Percentiles rank a stretch among this genome's conserved stretches.
phyloP scores from a whole-genome alignment of 2,329 filamentous ascomycete species.

The Graphium sp. region DNA sequence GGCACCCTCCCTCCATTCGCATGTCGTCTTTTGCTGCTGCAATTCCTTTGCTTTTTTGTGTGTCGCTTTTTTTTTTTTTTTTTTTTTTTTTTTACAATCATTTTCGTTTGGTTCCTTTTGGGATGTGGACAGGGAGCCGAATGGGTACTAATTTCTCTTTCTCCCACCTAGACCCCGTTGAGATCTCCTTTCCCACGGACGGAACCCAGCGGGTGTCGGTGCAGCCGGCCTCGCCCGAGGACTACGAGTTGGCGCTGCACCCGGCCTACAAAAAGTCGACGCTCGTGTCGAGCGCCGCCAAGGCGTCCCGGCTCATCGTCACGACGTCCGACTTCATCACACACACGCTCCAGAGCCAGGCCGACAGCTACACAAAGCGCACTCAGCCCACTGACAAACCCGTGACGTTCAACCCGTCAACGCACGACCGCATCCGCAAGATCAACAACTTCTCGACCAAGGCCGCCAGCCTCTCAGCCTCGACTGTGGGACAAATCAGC shows the following conservation, averaged over 20 bases:
- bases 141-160: too few relatives aligned
- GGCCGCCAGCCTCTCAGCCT: slow-evolving; percentile 65
- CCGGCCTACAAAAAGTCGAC: slow-evolving; percentile 83
- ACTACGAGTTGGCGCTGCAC: slow-evolving; percentile 63
- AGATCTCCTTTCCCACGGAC: slow-evolving; percentile 56
- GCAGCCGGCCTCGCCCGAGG: slow-evolving; percentile 49
- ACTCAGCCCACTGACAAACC: slow-evolving; percentile 65
- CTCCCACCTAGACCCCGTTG: slow-evolving; percentile 47
- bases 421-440: slow-evolving; percentile 71
- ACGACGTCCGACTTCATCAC: slow-evolving; percentile 69
- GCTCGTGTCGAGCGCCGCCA: slow-evolving; percentile 72
- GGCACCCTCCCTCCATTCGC: slow-evolving; percentile 10
- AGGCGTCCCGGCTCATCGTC: slow-evolving; percentile 81
- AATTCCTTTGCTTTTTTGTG: too few relatives aligned
- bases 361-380: slow-evolving; percentile 65
- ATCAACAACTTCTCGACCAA: slow-evolving; percentile 74
- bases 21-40: too few relatives aligned
- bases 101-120: too few relatives aligned
- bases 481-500: slow-evolving; percentile 72
- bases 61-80: too few relatives aligned
- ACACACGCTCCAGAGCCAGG: slow-evolving; percentile 59
- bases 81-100: too few relatives aligned
- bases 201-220: slow-evolving; percentile 49
- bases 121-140: too few relatives aligned
- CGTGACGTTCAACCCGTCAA: slow-evolving; percentile 72